phyloP scores from a whole-genome alignment of 2,329 filamentous ascomycete genomes.

The Scleromitrula shiraiana region DNA sequence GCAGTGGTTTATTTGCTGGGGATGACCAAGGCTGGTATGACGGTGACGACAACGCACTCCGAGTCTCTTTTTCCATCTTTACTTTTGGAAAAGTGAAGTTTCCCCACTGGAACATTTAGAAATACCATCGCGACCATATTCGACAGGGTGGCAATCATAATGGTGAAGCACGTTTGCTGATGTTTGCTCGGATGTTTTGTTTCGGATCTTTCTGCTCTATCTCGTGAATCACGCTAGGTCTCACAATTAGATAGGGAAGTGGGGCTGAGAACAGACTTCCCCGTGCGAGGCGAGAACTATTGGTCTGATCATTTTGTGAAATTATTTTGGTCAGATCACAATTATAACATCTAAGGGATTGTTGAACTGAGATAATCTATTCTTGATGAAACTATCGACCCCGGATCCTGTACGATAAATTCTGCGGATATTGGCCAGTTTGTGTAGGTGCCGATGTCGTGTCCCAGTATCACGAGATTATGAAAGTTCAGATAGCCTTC shows the following conservation, averaged over 20 bases:
- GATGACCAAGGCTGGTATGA: neutral
- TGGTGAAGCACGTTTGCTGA: neutral
- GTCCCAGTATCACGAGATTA: too few species aligned
- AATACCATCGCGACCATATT: neutral
- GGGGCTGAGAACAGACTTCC: conserved; percentile 5
- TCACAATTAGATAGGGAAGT: conserved; percentile 13
- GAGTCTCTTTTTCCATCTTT: neutral
- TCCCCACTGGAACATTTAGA: neutral
- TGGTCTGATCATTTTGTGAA: neutral
- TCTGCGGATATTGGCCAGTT: too few species aligned
- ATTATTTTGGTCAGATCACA: too few species aligned
- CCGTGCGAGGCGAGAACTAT: neutral
- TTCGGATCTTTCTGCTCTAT: neutral
- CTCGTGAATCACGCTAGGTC: neutral
- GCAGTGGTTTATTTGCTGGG: neutral
- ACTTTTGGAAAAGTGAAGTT: neutral
- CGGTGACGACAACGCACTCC: neutral
- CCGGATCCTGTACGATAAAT: too few species aligned
- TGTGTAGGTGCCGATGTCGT: too few species aligned
- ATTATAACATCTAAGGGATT: too few species aligned
- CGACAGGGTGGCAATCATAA: neutral
- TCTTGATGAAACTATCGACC: too few species aligned
- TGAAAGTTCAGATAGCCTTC: too few species aligned
- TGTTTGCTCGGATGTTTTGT: neutral
- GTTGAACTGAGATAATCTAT: too few species aligned